Evolutionary conservation across 371 early-diverging fungal genomes (phyloP), one percentile per base, ranked within the genome.

Genomic region (Mucor lusitanicus): DNA sequence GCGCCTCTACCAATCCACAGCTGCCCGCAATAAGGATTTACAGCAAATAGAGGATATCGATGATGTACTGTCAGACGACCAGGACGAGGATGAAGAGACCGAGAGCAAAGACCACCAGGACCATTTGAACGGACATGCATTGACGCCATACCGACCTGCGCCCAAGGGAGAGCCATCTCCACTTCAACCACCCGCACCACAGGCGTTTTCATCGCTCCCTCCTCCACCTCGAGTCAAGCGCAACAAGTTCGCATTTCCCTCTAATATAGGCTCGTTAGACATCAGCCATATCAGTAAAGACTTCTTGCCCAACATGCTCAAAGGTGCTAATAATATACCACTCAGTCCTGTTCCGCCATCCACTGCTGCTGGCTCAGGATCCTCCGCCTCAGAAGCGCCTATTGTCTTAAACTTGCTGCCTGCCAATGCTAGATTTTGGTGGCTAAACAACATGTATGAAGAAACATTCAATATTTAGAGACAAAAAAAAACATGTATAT

Each of bases 201-300:
- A 63, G 25, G n/a, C 65, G 13, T 30, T 71, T 3, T 63, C 64
- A 5, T 67, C 72, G 0, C 61, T 74, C 13, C 71, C 71, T 15
- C 74, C 74, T 6, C 72, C 72, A 15, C 72, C 74, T 13, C 73
- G 80, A 13, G 63, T 68, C 8, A 75, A 73, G 33, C 68, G 71
- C 33, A 63, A 66, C 9, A 71, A 68, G 19, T 59, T 69, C 40
- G 58, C 59, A 9, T 64, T 68, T 21, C 66, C 67, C 25, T 25
- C 55, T 32, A 46, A 60, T n/a, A 54, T 64, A 0, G 25, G 64
- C n/a, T 64, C 67, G 17, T 17, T 55, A 13, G 63, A 71, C 39
- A 59, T 59, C 39, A 35, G 56, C 33, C 11, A 50, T 35, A n/a
- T 65, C 35, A 50, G 12, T 19, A 70, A 70, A 28, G 60, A 59